Percentiles rank a stretch among this genome's conserved stretches.
These are phyloP conservation scores for Karstenula rhodostoma DNA, from an alignment of 2,329 filamentous ascomycete genomes.

Conservation along the genomic window DNA sequence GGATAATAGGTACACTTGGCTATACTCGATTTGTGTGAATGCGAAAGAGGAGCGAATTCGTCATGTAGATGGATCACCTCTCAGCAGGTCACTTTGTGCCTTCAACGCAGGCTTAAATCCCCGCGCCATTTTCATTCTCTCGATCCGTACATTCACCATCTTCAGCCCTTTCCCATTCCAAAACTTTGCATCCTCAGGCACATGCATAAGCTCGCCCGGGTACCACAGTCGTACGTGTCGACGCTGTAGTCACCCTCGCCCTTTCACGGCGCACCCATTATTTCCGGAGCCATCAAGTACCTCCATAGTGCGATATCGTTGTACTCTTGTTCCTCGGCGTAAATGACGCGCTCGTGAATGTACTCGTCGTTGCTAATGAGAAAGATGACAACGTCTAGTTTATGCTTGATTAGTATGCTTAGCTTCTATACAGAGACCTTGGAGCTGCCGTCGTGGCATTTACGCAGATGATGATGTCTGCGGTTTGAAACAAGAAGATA, in stretches of 20 bases:
- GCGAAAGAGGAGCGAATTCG: neutral
- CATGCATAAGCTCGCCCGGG: constrained; percentile 55
- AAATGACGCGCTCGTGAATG: constrained; percentile 51
- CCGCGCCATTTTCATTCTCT: constrained; percentile 41
- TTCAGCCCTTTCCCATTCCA: constrained; percentile 49
- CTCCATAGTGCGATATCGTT: constrained; percentile 32
- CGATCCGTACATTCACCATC: constrained; percentile 55
- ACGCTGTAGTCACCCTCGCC: constrained; percentile 50
- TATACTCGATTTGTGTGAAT: neutral
- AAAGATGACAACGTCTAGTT: constrained; percentile 43
- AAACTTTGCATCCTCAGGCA: constrained; percentile 49
- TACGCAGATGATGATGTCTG: constrained; percentile 65
- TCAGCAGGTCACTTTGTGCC: constrained; percentile 9
- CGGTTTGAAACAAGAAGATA: constrained; percentile 58
- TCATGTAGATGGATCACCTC: constrained; percentile 8
- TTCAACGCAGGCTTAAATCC: constrained; percentile 20
- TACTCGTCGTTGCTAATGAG: constrained; percentile 51
- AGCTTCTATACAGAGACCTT: constrained; percentile 50
- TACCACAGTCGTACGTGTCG: constrained; percentile 48
- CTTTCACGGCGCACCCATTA: constrained; percentile 28
- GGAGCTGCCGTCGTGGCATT: constrained; percentile 62
- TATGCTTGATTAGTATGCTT: constrained; percentile 46
- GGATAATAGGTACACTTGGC: neutral
- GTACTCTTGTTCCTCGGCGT: constrained; percentile 34
- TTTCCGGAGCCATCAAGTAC: constrained; percentile 24